Percentiles rank a stretch among this genome's conserved stretches.
phyloP scores from a whole-genome alignment of 192 early-diverging fungal genomes.

The Cladochytrium replicatum region DNA sequence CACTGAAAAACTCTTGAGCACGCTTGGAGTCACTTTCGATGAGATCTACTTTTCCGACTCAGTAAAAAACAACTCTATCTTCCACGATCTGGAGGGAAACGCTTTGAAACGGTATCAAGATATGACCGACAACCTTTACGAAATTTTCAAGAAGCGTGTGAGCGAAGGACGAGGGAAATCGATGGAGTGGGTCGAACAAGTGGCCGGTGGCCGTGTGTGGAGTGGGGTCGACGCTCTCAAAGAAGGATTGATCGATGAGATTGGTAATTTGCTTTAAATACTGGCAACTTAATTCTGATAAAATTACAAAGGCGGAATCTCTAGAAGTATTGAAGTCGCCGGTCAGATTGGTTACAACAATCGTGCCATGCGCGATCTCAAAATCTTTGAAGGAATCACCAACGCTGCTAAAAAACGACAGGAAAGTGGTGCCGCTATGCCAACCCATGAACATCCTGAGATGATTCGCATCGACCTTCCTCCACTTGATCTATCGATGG shows the following conservation, averaged over 20 bases:
- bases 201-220: slow-evolving; percentile 56
- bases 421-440: too few relatives aligned
- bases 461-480: too few relatives aligned
- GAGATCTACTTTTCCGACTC: slow-evolving; percentile 41
- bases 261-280: too few relatives aligned
- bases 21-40: slow-evolving; percentile 50
- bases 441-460: too few relatives aligned
- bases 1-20: slow-evolving; percentile 44
- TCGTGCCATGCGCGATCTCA: too few relatives aligned
- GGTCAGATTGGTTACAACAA: too few relatives aligned
- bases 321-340: too few relatives aligned
- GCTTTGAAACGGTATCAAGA: slow-evolving; percentile 37
- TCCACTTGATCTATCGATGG: too few relatives aligned
- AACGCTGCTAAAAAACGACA: too few relatives aligned
- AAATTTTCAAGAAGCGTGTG: slow-evolving; percentile 44
- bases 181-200: slow-evolving; percentile 35
- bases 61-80: slow-evolving; percentile 34
- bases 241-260: slow-evolving; percentile 52
- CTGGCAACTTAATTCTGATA: too few relatives aligned
- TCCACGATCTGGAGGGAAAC: slow-evolving; percentile 35
- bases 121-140: slow-evolving; percentile 40
- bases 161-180: slow-evolving; percentile 43
- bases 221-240: slow-evolving; percentile 46
- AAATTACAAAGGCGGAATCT: too few relatives aligned
- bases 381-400: too few relatives aligned